Conservation (phyloP, 768 basidiomycete genomes). For the Candolleomyces aberdarensis region DNA sequence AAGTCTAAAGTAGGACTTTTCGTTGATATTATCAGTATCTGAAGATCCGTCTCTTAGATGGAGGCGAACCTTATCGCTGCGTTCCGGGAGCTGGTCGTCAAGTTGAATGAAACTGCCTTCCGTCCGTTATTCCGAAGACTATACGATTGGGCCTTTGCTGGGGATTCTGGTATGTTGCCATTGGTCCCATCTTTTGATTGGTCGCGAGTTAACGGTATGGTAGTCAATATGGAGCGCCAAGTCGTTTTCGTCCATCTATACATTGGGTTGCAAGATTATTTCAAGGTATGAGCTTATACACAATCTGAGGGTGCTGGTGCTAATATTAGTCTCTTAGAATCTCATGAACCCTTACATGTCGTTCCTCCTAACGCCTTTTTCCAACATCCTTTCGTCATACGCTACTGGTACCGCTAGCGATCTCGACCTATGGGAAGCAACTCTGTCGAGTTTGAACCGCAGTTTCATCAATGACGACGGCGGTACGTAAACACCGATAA, state of each 20-base stretch:
- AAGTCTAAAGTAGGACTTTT: background rate
- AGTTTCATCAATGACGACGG: slow-evolving; percentile 78
- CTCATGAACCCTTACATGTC: slow-evolving; percentile 93
- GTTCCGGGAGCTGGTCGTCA: slow-evolving; percentile 87
- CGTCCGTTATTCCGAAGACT: slow-evolving; percentile 86
- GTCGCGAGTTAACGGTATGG: background rate
- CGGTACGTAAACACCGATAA: slow-evolving; percentile 15
- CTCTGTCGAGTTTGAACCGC: slow-evolving; percentile 61
- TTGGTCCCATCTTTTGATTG: background rate
- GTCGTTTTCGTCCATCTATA: slow-evolving; percentile 77
- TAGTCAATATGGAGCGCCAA: slow-evolving; percentile 40
- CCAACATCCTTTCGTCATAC: slow-evolving; percentile 58
- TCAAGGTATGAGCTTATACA: slow-evolving; percentile 58
- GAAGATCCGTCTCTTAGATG: slow-evolving; percentile 33
- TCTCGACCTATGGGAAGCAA: slow-evolving; percentile 56
- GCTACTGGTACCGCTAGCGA: slow-evolving; percentile 28
- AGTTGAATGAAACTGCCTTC: slow-evolving; percentile 91
- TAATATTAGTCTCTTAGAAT: slow-evolving; percentile 37
- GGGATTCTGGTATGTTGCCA: slow-evolving; percentile 40
- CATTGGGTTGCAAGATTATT: slow-evolving; percentile 72
- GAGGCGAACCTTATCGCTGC: slow-evolving; percentile 57
- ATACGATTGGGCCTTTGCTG: slow-evolving; percentile 92
- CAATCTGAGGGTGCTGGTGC: background rate
- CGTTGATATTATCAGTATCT: background rate
- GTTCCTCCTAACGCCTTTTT: slow-evolving; percentile 64